Evolutionary conservation across 1,284 basidiomycete genomes (phyloP).

Genomic region (Cutaneotrichosporon cavernicola): DNA sequence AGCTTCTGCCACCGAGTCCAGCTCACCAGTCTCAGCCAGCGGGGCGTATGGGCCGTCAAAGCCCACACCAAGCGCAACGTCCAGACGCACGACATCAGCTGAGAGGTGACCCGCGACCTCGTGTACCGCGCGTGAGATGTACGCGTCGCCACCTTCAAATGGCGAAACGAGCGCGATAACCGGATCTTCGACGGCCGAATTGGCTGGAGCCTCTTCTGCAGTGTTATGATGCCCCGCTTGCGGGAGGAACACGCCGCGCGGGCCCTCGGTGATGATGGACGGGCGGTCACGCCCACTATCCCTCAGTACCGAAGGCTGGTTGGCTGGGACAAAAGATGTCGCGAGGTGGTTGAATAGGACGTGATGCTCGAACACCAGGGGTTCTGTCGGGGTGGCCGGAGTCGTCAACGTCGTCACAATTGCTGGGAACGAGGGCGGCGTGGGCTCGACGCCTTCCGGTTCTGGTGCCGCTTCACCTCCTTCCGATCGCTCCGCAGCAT

Average conservation of each 20-base stretch:
- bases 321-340: conserved; percentile 23
- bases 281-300: conserved; percentile 4
- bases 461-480: neutral
- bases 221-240: neutral
- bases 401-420: conserved; percentile 22
- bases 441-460: neutral
- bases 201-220: neutral
- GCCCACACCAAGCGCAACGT: conserved; percentile 62
- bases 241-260: conserved; percentile 9
- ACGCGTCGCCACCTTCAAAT: conserved; percentile 75
- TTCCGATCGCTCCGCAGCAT: conserved; percentile 2
- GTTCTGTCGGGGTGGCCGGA: conserved; percentile 11
- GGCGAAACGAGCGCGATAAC: conserved; percentile 78
- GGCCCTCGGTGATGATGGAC: conserved; percentile 3
- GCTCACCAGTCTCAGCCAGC: conserved; percentile 68
- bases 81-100: conserved; percentile 76
- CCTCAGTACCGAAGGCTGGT: conserved; percentile 17
- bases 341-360: conserved; percentile 28
- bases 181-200: conserved; percentile 50
- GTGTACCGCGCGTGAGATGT: conserved; percentile 72
- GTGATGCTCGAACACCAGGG: conserved; percentile 20
- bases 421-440: conserved; percentile 18
- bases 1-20: conserved; percentile 55
- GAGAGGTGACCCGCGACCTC: conserved; percentile 69
- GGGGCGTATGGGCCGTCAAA: conserved; percentile 59